Percentiles rank a stretch among this genome's conserved stretches.
Evolutionary conservation across 2,329 filamentous ascomycete genomes (phyloP).

Genomic region (Endocalyx cinctus): DNA sequence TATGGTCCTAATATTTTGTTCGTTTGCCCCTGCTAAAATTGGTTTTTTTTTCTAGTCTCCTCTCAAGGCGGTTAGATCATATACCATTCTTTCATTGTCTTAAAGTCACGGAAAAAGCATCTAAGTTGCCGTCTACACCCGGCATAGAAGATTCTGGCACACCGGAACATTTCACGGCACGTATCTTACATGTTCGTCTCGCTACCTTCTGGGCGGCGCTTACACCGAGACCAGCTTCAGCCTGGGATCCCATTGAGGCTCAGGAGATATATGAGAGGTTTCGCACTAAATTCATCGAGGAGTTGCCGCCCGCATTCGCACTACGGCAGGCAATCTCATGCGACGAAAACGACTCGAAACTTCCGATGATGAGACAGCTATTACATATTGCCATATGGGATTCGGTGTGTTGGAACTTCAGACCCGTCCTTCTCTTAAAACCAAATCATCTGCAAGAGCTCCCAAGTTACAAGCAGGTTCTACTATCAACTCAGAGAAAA

Average conservation of each 20-base stretch:
- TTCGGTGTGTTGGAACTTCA: conserved; percentile 13
- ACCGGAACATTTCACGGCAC: conserved; percentile 9
- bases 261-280: conserved; percentile 13
- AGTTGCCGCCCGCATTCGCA: conserved; percentile 7
- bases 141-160: too few species aligned
- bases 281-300: conserved; percentile 6
- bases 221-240: not conserved
- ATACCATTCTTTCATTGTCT: too few species aligned
- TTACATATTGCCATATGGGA: conserved; percentile 12
- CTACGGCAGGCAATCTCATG: conserved; percentile 7
- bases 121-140: too few species aligned
- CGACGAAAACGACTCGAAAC: conserved; percentile 8
- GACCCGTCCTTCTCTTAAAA: conserved; percentile 6
- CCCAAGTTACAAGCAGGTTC: conserved; percentile 8
- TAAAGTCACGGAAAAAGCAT: too few species aligned
- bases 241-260: conserved; percentile 2
- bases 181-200: conserved; percentile 8
- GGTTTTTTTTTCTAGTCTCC: too few species aligned
- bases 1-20: not conserved
- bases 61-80: too few species aligned
- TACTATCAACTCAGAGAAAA: conserved; percentile 7
- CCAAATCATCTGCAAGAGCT: not conserved
- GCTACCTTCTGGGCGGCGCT: conserved; percentile 8
- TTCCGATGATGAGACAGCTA: conserved; percentile 10
- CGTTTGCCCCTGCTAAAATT: too few species aligned